Evolutionary conservation across 108 stramenopile genomes (phyloP).

Genomic region (Cyclotella sp.): DNA sequence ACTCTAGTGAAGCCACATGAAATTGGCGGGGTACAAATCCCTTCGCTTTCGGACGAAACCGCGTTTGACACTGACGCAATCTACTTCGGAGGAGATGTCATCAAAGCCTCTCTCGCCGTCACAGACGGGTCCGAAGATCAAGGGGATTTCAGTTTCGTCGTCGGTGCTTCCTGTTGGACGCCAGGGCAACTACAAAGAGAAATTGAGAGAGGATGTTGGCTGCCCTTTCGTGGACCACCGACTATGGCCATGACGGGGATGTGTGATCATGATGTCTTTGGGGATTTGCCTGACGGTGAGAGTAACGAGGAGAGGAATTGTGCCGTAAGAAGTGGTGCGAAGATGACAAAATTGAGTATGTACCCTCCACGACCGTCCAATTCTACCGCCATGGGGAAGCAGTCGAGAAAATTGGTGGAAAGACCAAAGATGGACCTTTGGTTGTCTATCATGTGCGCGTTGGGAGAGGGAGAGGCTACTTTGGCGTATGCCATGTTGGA

Average conservation of each 20-base stretch:
- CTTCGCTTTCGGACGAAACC: slow-evolving; percentile 23
- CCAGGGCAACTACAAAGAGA: slow-evolving; percentile 80
- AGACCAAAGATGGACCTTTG: slow-evolving; percentile 75
- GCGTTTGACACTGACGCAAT: slow-evolving; percentile 56
- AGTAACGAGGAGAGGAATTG: not conserved
- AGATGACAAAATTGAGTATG: slow-evolving; percentile 28
- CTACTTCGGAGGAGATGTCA: slow-evolving; percentile 72
- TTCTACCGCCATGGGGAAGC: slow-evolving; percentile 10
- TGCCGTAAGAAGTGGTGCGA: not conserved
- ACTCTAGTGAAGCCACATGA: not conserved
- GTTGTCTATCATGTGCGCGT: slow-evolving; percentile 83
- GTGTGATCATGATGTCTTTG: slow-evolving; percentile 59
- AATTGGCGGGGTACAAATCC: slow-evolving; percentile 72
- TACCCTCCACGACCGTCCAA: slow-evolving; percentile 50
- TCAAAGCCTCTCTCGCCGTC: slow-evolving; percentile 71
- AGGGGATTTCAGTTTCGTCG: slow-evolving; percentile 80
- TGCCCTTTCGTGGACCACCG: slow-evolving; percentile 72
- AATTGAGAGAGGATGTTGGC: slow-evolving; percentile 84
- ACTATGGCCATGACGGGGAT: slow-evolving; percentile 71
- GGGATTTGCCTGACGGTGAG: slow-evolving; percentile 10
- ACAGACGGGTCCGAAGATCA: slow-evolving; percentile 54
- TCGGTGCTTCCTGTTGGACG: slow-evolving; percentile 81
- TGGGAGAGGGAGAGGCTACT: slow-evolving; percentile 75
- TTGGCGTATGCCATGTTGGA: slow-evolving; percentile 66
- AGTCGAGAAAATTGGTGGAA: slow-evolving; percentile 14